Base-by-base conservation (phyloP, 345 rosid genomes). In the Eucalyptus victrix region DNA sequence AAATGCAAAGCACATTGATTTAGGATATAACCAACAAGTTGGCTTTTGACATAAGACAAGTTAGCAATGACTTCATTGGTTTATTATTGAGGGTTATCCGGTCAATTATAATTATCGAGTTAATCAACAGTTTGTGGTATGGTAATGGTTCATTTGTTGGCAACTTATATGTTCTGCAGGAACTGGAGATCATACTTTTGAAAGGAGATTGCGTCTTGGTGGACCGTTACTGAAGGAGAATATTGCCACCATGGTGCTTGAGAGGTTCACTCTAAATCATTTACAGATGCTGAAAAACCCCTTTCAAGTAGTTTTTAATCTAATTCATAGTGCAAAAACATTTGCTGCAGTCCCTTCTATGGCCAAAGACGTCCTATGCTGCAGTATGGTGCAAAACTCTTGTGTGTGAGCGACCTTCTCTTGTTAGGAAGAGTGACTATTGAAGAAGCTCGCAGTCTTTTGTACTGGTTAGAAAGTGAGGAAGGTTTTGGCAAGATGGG, bases 401-500 rank as follows among this genome's bases (percentile, higher is more conserved):
- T 98, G 72, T 96, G 99, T 91, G 99, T 98, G 49, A 98, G 99
- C 90, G 99, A 98, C 95, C 93, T 98, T 91, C 98, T 98, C 88
- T 93, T 98, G 90, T 94, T 97, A 88, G 99, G 99, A 87, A 96
- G 97, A 93, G 97, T 96, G 88, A 98, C 99, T 49, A 97, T 97
- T 88, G 99, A 98, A 72, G 99, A 98, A 96, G 91, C 99, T 12
- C 98, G 99, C 6, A 90, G 99, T 93, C 99, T 98, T 89, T 90
- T 98, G 88, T 92, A 96, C 91, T 98, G 99, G 99, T 92, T 96
- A 86, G 99, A 97, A 60, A 89, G 80, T 2, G 98, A 96, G 93
- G 97, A 93, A 90, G 99, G 99, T 72, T 97, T 93, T 86, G 99
- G 99, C 90, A 98, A 98, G 95, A 95, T 92, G 94, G 99, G 99